phyloP scores from a whole-genome alignment of 2,329 filamentous ascomycete genomes.

The Claviceps fusiformis region DNA sequence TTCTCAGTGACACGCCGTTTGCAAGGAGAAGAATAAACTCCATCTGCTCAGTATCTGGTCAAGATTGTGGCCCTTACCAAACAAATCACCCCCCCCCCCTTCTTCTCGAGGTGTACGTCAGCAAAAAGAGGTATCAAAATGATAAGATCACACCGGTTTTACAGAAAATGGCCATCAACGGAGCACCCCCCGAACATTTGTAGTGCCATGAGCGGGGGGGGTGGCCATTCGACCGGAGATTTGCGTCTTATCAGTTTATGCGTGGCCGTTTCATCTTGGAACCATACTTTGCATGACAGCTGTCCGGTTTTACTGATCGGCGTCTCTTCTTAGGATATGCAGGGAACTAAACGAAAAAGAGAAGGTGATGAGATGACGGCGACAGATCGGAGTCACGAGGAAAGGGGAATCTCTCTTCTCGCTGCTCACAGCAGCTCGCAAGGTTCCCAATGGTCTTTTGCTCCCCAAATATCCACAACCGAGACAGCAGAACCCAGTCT shows the following conservation, averaged over 20 bases:
- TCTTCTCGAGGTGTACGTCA: not conserved
- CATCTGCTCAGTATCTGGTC: not conserved
- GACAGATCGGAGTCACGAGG: not conserved
- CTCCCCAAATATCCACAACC: not conserved
- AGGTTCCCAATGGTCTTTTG: not conserved
- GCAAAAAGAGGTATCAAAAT: not conserved
- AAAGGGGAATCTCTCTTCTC: not conserved
- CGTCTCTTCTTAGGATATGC: not conserved
- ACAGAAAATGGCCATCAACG: not conserved
- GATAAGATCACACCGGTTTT: not conserved
- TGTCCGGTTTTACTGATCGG: not conserved
- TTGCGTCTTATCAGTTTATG: not conserved
- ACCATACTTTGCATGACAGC: not conserved
- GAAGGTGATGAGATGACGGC: not conserved
- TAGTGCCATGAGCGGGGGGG: not conserved
- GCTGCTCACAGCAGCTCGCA: not conserved
- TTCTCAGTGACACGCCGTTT: not conserved
- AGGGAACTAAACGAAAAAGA: conserved; percentile 4
- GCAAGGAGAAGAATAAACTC: not conserved
- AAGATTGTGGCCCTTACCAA: not conserved
- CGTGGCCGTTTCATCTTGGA: not conserved
- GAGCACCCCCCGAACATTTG: not conserved
- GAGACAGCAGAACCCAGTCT: not conserved
- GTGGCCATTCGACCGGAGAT: not conserved
- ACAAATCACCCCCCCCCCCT: no score